Percentiles rank a stretch among this genome's conserved stretches.
Conservation (phyloP, 176 grass and related monocot genomes). For the Oryza nivara region DNA sequence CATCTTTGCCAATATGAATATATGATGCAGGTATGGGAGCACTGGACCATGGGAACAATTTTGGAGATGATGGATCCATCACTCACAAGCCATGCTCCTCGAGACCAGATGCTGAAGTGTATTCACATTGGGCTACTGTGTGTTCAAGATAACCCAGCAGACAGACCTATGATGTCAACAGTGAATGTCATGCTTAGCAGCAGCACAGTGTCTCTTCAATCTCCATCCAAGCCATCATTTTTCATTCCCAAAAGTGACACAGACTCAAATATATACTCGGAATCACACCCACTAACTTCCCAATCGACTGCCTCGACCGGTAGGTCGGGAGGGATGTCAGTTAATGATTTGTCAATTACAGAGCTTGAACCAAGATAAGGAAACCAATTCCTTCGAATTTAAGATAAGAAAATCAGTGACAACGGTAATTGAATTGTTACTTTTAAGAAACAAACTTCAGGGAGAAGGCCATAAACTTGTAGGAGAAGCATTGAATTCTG, state of each 20-base stretch:
- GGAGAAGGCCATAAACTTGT: neutral
- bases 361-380: slow-evolving; percentile 55
- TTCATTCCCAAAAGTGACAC: slow-evolving; percentile 33
- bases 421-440: neutral
- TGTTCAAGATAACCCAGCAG: slow-evolving; percentile 56
- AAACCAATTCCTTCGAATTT: slow-evolving; percentile 30
- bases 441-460: neutral
- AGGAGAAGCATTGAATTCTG: neutral
- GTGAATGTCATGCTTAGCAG: slow-evolving; percentile 63
- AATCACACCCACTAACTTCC: slow-evolving; percentile 17
- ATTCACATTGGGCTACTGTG: slow-evolving; percentile 70
- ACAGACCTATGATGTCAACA: slow-evolving; percentile 64
- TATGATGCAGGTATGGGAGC: slow-evolving; percentile 57
- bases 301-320: neutral
- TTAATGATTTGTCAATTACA: slow-evolving; percentile 51
- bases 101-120: slow-evolving; percentile 42
- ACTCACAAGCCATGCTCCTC: slow-evolving; percentile 30
- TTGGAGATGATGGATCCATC: slow-evolving; percentile 44
- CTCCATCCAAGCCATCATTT: slow-evolving; percentile 55
- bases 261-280: slow-evolving; percentile 28
- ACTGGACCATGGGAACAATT: slow-evolving; percentile 55
- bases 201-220: slow-evolving; percentile 46
- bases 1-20: neutral
- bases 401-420: slow-evolving; percentile 29
- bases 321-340: slow-evolving; percentile 9